A percentile compares a stretch with the other conserved stretches of the same genome.
phyloP scores from a whole-genome alignment of 2,329 filamentous ascomycete genomes.

The Stagonosporopsis vannaccii region DNA sequence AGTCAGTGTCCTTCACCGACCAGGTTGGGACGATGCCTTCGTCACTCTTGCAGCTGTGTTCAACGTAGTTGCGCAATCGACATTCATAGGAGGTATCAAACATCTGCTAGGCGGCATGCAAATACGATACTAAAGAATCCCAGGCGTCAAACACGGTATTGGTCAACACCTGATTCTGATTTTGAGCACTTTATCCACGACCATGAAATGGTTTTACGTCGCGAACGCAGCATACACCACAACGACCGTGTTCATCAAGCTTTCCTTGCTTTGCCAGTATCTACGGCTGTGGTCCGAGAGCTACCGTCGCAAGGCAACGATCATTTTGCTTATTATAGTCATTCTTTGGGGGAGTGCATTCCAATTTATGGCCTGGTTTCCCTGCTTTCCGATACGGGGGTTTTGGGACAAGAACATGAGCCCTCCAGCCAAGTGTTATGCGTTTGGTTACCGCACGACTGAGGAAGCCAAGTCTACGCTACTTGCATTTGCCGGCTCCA shows the following conservation, averaged over 20 bases:
- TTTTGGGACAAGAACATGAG: conserved; percentile 25
- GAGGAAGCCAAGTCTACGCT: conserved; percentile 26
- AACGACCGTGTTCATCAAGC: conserved; percentile 10
- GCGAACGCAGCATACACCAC: conserved; percentile 6
- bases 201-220: conserved; percentile 14
- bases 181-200: not conserved
- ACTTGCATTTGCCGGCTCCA: conserved; percentile 34
- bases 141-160: conserved; percentile 1
- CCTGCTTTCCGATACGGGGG: conserved; percentile 34
- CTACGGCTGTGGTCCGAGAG: conserved; percentile 36
- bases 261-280: conserved; percentile 46
- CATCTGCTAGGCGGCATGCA: not conserved
- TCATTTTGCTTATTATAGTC: conserved; percentile 24
- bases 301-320: conserved; percentile 21
- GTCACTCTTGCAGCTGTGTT: conserved; percentile 4
- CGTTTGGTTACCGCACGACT: conserved; percentile 27
- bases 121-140: not conserved
- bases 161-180: conserved; percentile 9
- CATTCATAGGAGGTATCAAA: conserved; percentile 5
- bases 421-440: conserved; percentile 36
- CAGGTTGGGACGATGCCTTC: conserved; percentile 11
- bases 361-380: conserved; percentile 41
- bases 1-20: not conserved
- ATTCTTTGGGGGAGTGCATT: conserved; percentile 34
- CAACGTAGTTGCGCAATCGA: conserved; percentile 1